Evolutionary conservation across 2,329 filamentous ascomycete species (phyloP), one percentile per base, ranked within the genome.

Genomic region (Colletotrichum sp.): DNA sequence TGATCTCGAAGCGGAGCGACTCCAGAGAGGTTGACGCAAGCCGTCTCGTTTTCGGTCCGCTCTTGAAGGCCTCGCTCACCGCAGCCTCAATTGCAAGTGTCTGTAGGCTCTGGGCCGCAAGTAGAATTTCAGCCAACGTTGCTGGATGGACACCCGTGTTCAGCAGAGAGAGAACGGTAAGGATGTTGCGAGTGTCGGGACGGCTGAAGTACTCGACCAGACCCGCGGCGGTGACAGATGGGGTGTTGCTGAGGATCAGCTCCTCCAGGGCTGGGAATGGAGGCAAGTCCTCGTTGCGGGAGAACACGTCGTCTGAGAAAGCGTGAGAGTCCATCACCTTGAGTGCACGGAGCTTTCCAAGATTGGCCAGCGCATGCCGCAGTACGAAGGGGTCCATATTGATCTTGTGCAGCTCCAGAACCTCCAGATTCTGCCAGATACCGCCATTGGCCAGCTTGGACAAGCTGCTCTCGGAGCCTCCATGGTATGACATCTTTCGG

Each of bases 401-500:
- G 75, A 96, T 88, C 77, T 88, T 89, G 74, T 90, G 89, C 44
- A 97, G 86, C 82, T 96, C 95, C 66, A 97, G 82, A 12, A 95
- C 92, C 83, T 96, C 93, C 15, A 97, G 88, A 60, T 91, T 89
- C 63, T 89, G 88, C 95, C 95, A 97, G 68, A 92, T 83, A 72
- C 87, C 91, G 76, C 91, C 92, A 75, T 90, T 89, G 9, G 92
- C 90, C 55, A 98, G 87, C 70, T 90, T 88, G 80, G 95, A 92
- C 72, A 99, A 90, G 81, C 93, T 94, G 72, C 91, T 91, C 86
- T 98, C 96, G 2, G 95, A 91, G 15, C 96, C 96, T 63, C 89
- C 88, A 70, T 92, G 90, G 85, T 98, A 99, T 70, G 92, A 93
- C 95, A 98, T 98, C 86, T 97, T 97, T 78, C 95, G 92, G 71